Conservation (phyloP, 1,139 yeast species). For the Candida dubliniensis region DNA sequence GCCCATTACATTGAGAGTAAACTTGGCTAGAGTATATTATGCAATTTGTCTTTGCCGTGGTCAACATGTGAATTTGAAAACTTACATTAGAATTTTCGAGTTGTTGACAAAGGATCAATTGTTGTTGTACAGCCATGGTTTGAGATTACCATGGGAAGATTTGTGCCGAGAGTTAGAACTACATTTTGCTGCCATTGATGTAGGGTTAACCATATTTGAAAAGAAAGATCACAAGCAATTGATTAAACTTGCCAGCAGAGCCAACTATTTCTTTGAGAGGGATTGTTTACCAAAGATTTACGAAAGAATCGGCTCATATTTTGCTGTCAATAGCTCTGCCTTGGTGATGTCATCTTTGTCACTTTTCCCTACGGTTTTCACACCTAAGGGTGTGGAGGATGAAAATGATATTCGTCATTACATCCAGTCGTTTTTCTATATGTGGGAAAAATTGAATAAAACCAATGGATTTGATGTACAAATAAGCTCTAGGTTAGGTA, state of each 20-base stretch:
- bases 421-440: constrained; percentile 64
- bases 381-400: constrained; percentile 23
- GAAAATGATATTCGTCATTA: constrained; percentile 52
- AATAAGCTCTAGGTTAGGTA: constrained; percentile 65
- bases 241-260: constrained; percentile 46
- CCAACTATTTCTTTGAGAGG: constrained; percentile 45
- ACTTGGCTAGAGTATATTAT: constrained; percentile 70
- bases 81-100: constrained; percentile 67
- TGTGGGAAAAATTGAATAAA: constrained; percentile 67
- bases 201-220: constrained; percentile 33
- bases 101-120: constrained; percentile 53
- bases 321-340: constrained; percentile 60
- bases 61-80: constrained; percentile 61
- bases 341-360: constrained; percentile 58
- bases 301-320: constrained; percentile 43
- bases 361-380: constrained; percentile 46
- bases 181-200: constrained; percentile 35
- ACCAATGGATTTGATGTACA: constrained; percentile 65
- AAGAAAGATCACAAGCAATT: constrained; percentile 45
- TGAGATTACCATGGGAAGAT: constrained; percentile 54
- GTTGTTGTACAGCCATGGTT: constrained; percentile 39
- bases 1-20: constrained; percentile 65
- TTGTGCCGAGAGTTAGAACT: constrained; percentile 40
- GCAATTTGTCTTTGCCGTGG: constrained; percentile 75
- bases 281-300: constrained; percentile 39